Evolutionary conservation across 331 rosid genomes (phyloP).

Genomic region (Quercus lobata): DNA sequence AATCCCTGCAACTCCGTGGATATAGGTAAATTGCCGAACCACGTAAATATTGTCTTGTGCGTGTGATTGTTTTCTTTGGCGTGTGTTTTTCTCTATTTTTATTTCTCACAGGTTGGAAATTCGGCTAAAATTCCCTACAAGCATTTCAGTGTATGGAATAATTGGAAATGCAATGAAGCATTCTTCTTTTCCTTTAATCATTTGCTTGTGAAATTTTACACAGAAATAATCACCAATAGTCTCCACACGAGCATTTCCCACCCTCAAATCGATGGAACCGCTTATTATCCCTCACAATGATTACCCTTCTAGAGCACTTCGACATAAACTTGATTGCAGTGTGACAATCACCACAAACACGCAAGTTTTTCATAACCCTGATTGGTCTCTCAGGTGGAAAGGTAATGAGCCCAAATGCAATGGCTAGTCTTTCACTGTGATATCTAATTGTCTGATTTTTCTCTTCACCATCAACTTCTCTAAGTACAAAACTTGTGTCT

Average conservation of each 20-base stretch:
- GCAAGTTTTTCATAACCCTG: conserved; percentile 86
- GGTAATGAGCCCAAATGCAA: conserved; percentile 73
- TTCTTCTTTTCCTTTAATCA: neutral
- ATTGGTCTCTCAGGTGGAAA: conserved; percentile 67
- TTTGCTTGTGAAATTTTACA: neutral
- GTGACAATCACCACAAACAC: conserved; percentile 93
- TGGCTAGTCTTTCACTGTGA: conserved; percentile 89
- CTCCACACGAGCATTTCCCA: conserved; percentile 83
- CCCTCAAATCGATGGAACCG: conserved; percentile 85
- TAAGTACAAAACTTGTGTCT: conserved; percentile 78
- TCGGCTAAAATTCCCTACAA: no score
- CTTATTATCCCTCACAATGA: conserved; percentile 78
- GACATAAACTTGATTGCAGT: conserved; percentile 78
- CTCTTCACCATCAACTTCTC: conserved; percentile 74
- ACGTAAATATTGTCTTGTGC: no score
- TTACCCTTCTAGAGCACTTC: conserved; percentile 65
- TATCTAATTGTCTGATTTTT: conserved; percentile 56
- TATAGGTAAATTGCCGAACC: no score
- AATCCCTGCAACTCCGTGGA: no score
- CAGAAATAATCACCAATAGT: conserved; percentile 61
- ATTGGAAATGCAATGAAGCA: neutral
- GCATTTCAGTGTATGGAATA: no score
- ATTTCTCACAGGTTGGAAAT: no score
- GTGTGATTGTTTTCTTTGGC: no score
- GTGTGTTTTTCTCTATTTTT: no score